phyloP scores from a whole-genome alignment of 805 yeast species.

The Candida namnaoensis region DNA sequence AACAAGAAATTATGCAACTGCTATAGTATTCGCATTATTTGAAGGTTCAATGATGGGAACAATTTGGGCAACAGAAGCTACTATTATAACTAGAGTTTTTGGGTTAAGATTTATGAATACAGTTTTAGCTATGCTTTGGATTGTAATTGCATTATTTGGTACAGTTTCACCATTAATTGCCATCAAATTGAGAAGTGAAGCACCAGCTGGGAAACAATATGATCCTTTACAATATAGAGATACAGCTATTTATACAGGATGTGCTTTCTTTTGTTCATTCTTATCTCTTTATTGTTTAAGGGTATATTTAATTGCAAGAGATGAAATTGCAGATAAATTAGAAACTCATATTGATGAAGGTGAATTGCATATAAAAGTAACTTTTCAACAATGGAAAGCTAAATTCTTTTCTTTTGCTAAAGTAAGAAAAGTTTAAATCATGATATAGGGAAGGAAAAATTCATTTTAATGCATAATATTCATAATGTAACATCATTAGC shows the following conservation, averaged over 20 bases:
- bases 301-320: constrained; percentile 45
- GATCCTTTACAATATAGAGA: constrained; percentile 36
- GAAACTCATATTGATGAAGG: constrained; percentile 14
- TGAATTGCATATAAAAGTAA: constrained; percentile 14
- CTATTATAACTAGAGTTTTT: constrained; percentile 37
- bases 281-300: constrained; percentile 31
- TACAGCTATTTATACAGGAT: constrained; percentile 47
- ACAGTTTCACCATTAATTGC: constrained; percentile 50
- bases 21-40: constrained; percentile 36
- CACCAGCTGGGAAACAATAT: constrained; percentile 14
- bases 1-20: constrained; percentile 43
- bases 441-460: too few relatives aligned
- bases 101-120: constrained; percentile 42
- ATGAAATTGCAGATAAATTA: constrained; percentile 17
- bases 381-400: background rate
- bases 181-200: constrained; percentile 27
- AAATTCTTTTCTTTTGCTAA: background rate
- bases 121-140: constrained; percentile 40
- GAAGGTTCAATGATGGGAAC: constrained; percentile 50
- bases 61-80: constrained; percentile 41
- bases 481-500: too few relatives aligned
- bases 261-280: constrained; percentile 36
- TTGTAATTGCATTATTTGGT: constrained; percentile 35
- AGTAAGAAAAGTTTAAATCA: background rate
- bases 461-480: too few relatives aligned